These are phyloP conservation scores for Suillus americanus DNA, from an alignment of 768 basidiomycete genomes.

Conservation along the genomic window DNA sequence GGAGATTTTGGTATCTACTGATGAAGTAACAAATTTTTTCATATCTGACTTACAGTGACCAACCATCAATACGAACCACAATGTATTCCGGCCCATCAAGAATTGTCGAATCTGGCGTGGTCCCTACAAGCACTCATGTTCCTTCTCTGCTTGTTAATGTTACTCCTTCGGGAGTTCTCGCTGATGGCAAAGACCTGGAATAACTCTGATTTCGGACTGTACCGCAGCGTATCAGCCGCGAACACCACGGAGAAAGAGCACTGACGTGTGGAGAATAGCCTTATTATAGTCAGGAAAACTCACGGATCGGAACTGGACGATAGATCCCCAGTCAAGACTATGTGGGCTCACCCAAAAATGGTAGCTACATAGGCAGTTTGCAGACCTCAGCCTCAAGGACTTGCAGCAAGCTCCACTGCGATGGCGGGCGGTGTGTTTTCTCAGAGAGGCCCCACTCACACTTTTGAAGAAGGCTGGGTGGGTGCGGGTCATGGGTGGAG, in stretches of 20 bases:
- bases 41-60: neutral
- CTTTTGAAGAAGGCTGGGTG: neutral
- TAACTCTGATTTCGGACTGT: constrained; percentile 34
- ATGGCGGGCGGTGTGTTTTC: neutral
- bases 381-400: no score
- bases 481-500: neutral
- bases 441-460: neutral
- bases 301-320: no score
- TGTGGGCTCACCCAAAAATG: no score
- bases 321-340: no score
- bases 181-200: constrained; percentile 46
- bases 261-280: no score
- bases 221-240: neutral
- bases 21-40: neutral
- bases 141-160: neutral
- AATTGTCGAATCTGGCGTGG: neutral
- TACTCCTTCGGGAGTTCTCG: neutral
- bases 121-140: neutral
- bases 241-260: neutral
- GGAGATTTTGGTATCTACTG: neutral
- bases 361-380: no score
- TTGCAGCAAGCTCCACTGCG: no score
- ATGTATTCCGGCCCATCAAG: neutral
- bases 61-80: neutral
- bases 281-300: no score